Evolutionary conservation across 257 asterid species (phyloP).

Genomic region (Anisodus acutangulus): DNA sequence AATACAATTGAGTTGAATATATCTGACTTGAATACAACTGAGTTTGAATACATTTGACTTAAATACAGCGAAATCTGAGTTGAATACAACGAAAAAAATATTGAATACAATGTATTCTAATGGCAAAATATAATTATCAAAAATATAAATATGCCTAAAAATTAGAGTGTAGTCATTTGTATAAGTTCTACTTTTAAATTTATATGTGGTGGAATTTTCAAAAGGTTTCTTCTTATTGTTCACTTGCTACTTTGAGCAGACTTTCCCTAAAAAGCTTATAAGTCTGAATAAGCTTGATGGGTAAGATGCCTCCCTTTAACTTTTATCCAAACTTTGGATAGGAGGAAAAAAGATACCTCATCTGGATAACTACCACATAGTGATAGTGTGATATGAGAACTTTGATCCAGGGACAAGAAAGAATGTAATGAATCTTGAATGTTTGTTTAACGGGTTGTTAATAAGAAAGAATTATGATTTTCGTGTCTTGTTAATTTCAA

Average conservation of each 20-base stretch:
- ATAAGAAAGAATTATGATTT: not conserved
- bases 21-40: no score
- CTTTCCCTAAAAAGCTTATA: constrained; percentile 16
- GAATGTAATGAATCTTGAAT: no score
- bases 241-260: not conserved
- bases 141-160: no score
- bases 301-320: not conserved
- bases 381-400: not conserved
- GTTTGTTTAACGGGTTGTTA: not conserved
- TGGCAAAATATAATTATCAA: no score
- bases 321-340: not conserved
- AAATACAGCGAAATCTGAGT: no score
- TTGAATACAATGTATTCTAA: no score
- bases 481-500: no score
- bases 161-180: no score
- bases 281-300: not conserved
- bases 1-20: no score
- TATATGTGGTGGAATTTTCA: not conserved
- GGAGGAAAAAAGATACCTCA: not conserved
- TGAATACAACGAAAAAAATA: no score
- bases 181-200: no score
- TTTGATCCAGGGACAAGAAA: not conserved
- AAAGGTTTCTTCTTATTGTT: not conserved
- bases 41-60: no score
- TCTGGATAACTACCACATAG: constrained; percentile 1